Evolutionary conservation across 805 yeast genomes (phyloP).

Genomic region (Starmerella etchellsii): DNA sequence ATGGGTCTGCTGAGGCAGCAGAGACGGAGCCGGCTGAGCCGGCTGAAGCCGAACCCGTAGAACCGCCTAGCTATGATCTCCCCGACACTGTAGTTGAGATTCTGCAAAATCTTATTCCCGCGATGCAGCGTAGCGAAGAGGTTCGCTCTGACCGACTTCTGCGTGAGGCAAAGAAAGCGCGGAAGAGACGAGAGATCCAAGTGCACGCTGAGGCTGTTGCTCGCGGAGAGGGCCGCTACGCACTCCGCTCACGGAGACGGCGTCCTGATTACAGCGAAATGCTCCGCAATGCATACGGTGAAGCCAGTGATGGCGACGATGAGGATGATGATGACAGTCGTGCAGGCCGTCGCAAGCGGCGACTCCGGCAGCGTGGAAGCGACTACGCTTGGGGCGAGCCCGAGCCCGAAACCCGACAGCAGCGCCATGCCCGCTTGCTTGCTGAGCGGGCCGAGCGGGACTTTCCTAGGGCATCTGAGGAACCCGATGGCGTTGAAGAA

Average conservation of each 20-base stretch:
- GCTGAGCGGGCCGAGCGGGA: conserved; percentile 15
- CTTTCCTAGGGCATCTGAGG: too few relatives aligned
- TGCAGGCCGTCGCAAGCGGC: conserved; percentile 3
- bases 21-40: not conserved
- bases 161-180: conserved; percentile 15
- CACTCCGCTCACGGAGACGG: conserved; percentile 14
- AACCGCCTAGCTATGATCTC: conserved; percentile 8
- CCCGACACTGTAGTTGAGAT: conserved; percentile 18
- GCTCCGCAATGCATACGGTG: conserved; percentile 8
- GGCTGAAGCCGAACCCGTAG: not conserved
- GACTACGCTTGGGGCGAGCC: conserved; percentile 16
- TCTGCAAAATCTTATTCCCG: conserved; percentile 15
- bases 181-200: conserved; percentile 16
- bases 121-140: conserved; percentile 14
- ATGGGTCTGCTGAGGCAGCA: not conserved
- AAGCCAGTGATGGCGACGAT: conserved; percentile 5
- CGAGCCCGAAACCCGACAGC: conserved; percentile 18
- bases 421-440: conserved; percentile 18
- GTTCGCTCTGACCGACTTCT: conserved; percentile 15
- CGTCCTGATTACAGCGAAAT: conserved; percentile 13
- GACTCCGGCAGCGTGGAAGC: conserved; percentile 11
- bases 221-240: conserved; percentile 23
- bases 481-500: not conserved
- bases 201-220: conserved; percentile 18
- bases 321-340: conserved; percentile 3